Evolutionary conservation across 1,284 basidiomycete genomes (phyloP).

Genomic region (Veloboletus limbatus): DNA sequence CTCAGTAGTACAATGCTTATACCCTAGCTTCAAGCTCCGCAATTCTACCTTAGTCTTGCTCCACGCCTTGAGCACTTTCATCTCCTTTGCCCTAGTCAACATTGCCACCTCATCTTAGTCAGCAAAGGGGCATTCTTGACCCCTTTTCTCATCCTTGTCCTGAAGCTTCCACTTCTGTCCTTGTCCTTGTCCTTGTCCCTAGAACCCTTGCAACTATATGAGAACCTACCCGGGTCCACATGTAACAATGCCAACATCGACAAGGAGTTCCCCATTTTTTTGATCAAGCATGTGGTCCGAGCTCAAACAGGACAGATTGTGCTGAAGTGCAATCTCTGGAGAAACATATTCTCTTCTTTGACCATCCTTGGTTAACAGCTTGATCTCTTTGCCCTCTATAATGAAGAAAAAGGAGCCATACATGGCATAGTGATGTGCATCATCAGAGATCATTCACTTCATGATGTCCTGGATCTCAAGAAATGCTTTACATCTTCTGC

Average conservation of each 20-base stretch:
- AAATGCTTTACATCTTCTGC: neutral
- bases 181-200: too few species aligned
- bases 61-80: too few species aligned
- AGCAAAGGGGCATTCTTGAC: too few species aligned
- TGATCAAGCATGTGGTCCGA: conserved; percentile 15
- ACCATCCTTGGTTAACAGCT: conserved; percentile 12
- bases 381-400: conserved; percentile 16
- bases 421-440: neutral
- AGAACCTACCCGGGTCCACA: too few species aligned
- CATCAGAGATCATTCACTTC: fast-evolving
- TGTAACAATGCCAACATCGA: conserved; percentile 13
- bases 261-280: conserved; percentile 9
- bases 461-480: conserved; percentile 3
- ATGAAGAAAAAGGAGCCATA: conserved; percentile 25
- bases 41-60: too few species aligned
- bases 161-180: too few species aligned
- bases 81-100: too few species aligned
- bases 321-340: neutral
- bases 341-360: neutral
- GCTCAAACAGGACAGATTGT: conserved; percentile 1
- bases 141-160: too few species aligned
- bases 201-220: too few species aligned
- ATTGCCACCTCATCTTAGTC: too few species aligned
- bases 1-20: too few species aligned
- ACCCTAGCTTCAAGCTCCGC: too few species aligned